Evolutionary conservation across 176 grass and related monocot species (phyloP).

Genomic region (Tillandsia leiboldiana): DNA sequence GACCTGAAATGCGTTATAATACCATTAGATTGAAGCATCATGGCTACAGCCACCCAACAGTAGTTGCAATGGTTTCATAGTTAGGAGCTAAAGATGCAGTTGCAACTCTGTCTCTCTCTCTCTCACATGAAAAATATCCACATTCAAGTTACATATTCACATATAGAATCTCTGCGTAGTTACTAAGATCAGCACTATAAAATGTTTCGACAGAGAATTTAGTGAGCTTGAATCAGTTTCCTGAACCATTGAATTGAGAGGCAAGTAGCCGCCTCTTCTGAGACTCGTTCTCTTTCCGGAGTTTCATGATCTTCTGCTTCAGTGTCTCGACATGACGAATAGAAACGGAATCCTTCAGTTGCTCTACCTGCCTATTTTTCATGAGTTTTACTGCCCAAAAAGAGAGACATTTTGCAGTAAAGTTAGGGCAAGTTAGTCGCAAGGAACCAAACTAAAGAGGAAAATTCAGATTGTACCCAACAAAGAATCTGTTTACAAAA

Average conservation of each 20-base stretch:
- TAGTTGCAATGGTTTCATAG: too few relatives aligned
- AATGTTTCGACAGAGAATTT: neutral
- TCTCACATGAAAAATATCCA: too few relatives aligned
- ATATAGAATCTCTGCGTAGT: neutral
- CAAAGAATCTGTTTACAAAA: too few relatives aligned
- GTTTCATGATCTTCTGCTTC: conserved; percentile 94
- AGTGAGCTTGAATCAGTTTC: neutral
- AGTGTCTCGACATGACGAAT: conserved; percentile 62
- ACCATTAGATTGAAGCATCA: too few relatives aligned
- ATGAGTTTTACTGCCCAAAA: conserved; percentile 38
- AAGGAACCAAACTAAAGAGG: neutral
- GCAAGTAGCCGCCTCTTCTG: conserved; percentile 56
- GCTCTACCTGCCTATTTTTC: conserved; percentile 58
- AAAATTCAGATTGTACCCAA: neutral
- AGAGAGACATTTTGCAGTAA: conserved; percentile 4
- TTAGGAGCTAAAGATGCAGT: too few relatives aligned
- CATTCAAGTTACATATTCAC: too few relatives aligned
- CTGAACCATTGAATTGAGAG: conserved; percentile 33
- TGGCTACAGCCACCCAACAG: too few relatives aligned
- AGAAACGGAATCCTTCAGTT: conserved; percentile 59
- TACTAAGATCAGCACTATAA: neutral
- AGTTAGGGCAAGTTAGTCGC: neutral
- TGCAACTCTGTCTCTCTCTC: too few relatives aligned
- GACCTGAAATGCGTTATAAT: too few relatives aligned
- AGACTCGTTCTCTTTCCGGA: conserved; percentile 80